These are phyloP conservation scores for Pichia inconspicua DNA, from an alignment of 1,139 yeast species.

Conservation along the genomic window DNA sequence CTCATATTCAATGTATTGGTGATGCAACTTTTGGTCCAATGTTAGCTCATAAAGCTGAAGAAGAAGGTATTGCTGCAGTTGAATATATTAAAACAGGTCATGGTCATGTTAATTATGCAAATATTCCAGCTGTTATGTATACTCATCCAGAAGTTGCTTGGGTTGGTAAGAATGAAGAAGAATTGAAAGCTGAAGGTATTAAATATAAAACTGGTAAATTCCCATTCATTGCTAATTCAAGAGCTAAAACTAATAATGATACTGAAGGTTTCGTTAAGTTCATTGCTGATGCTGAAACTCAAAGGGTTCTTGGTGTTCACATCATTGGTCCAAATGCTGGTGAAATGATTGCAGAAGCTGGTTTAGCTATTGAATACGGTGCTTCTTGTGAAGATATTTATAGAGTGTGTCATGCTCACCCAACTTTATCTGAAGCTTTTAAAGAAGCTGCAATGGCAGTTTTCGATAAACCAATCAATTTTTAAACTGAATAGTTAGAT, in stretches of 20 bases:
- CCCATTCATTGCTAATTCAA: conserved; percentile 98
- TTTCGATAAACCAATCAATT: conserved; percentile 51
- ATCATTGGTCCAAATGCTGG: conserved; percentile 98
- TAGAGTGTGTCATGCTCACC: conserved; percentile 97
- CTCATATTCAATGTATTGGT: conserved; percentile 95
- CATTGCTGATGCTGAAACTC: conserved; percentile 94
- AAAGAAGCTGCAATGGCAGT: conserved; percentile 97
- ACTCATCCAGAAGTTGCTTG: conserved; percentile 99
- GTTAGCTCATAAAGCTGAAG: conserved; percentile 99
- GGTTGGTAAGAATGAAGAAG: conserved; percentile 97
- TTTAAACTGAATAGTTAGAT: conserved; percentile 10
- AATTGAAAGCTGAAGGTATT: conserved; percentile 88
- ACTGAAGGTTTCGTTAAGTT: conserved; percentile 97
- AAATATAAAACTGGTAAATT: conserved; percentile 92
- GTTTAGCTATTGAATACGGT: conserved; percentile 96
- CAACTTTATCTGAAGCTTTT: conserved; percentile 95
- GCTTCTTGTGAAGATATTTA: conserved; percentile 97
- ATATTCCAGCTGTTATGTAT: conserved; percentile 97
- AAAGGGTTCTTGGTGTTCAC: conserved; percentile 93
- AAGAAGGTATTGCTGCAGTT: conserved; percentile 98
- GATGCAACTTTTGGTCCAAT: conserved; percentile 98
- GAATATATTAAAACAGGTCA: conserved; percentile 89
- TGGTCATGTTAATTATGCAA: conserved; percentile 97
- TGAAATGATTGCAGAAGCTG: conserved; percentile 99
- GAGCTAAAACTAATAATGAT: conserved; percentile 97